These are phyloP conservation scores for Pascua sp. DNA, from an alignment of 1,284 basidiomycete species.

Conservation along the genomic window DNA sequence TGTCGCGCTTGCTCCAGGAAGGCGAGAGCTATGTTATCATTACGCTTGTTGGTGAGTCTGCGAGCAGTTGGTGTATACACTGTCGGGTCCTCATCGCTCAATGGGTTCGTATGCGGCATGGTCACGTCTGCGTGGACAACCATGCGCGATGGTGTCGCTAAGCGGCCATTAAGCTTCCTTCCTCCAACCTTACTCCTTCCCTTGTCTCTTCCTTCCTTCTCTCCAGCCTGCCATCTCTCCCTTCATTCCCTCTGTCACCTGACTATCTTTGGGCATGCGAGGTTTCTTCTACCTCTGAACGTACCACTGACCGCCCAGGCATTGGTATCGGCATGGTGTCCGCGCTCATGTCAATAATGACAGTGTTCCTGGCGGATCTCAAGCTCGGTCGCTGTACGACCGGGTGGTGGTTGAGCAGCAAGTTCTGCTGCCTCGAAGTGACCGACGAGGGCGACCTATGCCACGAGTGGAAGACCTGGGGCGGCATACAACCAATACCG, in stretches of 20 bases:
- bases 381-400: conserved; percentile 96
- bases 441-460: conserved; percentile 73
- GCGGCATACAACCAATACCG: conserved; percentile 65
- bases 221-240: no score
- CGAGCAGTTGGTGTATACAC: no score
- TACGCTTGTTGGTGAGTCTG: conserved; percentile 70
- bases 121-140: no score
- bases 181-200: no score
- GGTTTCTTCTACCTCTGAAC: not conserved
- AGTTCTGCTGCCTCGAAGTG: conserved; percentile 90
- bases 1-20: conserved; percentile 55
- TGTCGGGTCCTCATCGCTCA: no score
- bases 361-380: conserved; percentile 96
- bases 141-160: no score
- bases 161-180: no score
- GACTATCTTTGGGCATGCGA: no score
- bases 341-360: conserved; percentile 89
- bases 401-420: conserved; percentile 97
- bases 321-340: conserved; percentile 88
- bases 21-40: conserved; percentile 72
- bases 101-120: no score
- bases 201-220: no score
- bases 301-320: conserved; percentile 55
- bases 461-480: conserved; percentile 92
- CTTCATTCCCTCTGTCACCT: not conserved